Evolutionary conservation across 208 protist species (phyloP), one percentile per base, ranked within the genome.

Genomic region (Phytomonas francai): DNA sequence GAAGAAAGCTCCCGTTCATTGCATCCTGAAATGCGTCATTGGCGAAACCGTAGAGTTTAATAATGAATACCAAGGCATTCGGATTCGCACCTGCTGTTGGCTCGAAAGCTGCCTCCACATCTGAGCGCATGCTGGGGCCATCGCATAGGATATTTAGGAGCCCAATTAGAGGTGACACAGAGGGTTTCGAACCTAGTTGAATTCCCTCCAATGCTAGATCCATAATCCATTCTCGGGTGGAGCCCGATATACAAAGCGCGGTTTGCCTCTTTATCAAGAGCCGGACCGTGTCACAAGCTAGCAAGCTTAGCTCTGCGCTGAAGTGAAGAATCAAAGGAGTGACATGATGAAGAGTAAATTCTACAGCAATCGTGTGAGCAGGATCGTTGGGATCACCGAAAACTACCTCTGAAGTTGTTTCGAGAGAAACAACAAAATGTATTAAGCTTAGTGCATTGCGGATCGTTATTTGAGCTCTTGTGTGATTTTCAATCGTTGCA

Each of bases 391-490:
- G 45, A 25, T 54, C 45, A 54, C 45, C 45, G 25, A 54, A 54
- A 54, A 54, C 45, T 54, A 54, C 45, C 45, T 54, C 45, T 19
- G 45, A 54, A 54, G 45, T 54, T 16, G 45, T 54, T 54, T 54
- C 45, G 16, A 54, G 45, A 25, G 19, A 54, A 54, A 54, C 45
- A 19, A 54, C 45, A 54, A 54, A 54, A 54, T 54, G 45, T 19
- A 54, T 54, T 19, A 54, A 54, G 25, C 19, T 54, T 54, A 54
- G 45, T 54, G 45, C 45, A 6, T 54, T 54, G 11, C 45, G 45
- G 45, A 54, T 54, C 1, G 45, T 54, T 54, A 25, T 54, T 54
- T 19, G 45, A 54, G 45, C 45, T 54, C 22, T 19, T 25, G 45
- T 25, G 45, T 54, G 45, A 12, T 25, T 54, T 22, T 54, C 45